phyloP scores from a whole-genome alignment of 306 rosid species.

The Begonia fuchsioides region DNA sequence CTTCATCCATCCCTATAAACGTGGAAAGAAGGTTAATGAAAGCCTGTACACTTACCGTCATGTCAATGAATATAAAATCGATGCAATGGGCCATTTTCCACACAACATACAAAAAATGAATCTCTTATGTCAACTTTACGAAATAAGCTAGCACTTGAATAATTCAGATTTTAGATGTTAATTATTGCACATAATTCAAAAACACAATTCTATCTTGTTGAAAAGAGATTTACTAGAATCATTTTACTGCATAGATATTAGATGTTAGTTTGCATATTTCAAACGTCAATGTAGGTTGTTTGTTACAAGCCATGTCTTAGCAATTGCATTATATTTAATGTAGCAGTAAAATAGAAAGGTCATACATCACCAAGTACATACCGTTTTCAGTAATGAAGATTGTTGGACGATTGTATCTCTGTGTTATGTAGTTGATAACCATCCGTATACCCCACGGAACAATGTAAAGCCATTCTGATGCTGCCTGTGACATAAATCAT shows the following conservation, averaged over 20 bases:
- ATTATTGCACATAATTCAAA: no score
- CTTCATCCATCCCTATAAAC: conserved; percentile 83
- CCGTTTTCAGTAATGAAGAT: conserved; percentile 79
- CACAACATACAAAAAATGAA: not conserved
- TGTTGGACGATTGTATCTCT: conserved; percentile 43
- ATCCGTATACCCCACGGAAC: conserved; percentile 93
- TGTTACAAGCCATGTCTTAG: no score
- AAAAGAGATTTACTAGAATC: not conserved
- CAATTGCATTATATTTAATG: no score
- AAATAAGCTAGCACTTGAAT: not conserved
- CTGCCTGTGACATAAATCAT: conserved; percentile 51
- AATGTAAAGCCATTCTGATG: conserved; percentile 90
- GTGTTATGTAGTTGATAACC: conserved; percentile 50
- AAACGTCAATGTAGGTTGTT: no score
- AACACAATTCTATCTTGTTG: not conserved
- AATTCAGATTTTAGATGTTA: no score
- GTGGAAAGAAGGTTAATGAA: not conserved
- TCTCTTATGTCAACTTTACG: not conserved
- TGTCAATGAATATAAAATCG: no score
- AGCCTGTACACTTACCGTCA: no score
- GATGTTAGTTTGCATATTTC: no score
- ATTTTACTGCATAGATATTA: not conserved
- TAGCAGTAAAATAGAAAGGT: no score
- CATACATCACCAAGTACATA: conserved; percentile 15
- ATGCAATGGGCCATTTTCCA: not conserved